Evolutionary conservation across 1,284 basidiomycete species (phyloP).

Genomic region (Phlebopus sp.): DNA sequence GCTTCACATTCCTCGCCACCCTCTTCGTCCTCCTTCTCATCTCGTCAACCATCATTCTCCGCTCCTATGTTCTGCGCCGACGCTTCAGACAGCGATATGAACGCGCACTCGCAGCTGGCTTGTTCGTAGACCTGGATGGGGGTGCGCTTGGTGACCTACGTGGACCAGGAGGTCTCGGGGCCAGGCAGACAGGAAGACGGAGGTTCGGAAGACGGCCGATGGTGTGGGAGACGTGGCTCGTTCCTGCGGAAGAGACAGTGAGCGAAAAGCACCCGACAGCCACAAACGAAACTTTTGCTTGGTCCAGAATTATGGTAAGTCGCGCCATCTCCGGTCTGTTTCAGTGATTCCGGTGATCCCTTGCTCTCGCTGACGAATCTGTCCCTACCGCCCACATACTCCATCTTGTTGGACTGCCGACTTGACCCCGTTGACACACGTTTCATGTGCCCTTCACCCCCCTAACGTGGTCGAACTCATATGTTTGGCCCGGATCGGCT

Average conservation of each 20-base stretch:
- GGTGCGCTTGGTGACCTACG: background rate
- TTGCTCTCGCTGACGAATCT: too few relatives aligned
- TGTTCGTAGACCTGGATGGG: slow-evolving; percentile 32
- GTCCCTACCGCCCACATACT: too few relatives aligned
- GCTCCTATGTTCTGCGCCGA: slow-evolving; percentile 60
- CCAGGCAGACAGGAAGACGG: slow-evolving; percentile 6
- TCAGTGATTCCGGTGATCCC: slow-evolving; percentile 9
- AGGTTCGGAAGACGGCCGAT: slow-evolving; percentile 14
- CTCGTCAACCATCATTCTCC: slow-evolving; percentile 59
- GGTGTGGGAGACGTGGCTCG: slow-evolving; percentile 16
- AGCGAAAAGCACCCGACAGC: too few relatives aligned
- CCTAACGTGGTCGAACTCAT: too few relatives aligned
- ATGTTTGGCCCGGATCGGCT: too few relatives aligned
- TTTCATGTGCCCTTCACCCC: too few relatives aligned
- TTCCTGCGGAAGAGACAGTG: too few relatives aligned
- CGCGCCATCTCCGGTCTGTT: slow-evolving; percentile 9
- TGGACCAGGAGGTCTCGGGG: background rate
- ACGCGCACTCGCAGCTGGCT: slow-evolving; percentile 48
- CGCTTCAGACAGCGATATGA: slow-evolving; percentile 51
- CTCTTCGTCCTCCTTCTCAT: slow-evolving; percentile 63
- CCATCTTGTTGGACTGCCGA: too few relatives aligned
- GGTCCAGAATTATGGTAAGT: slow-evolving; percentile 20
- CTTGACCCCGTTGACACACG: too few relatives aligned
- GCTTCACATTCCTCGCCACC: slow-evolving; percentile 70
- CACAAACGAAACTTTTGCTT: background rate